Evolutionary conservation across 106 monocot genomes (phyloP).

Genomic region (Amphibolis antarctica): DNA sequence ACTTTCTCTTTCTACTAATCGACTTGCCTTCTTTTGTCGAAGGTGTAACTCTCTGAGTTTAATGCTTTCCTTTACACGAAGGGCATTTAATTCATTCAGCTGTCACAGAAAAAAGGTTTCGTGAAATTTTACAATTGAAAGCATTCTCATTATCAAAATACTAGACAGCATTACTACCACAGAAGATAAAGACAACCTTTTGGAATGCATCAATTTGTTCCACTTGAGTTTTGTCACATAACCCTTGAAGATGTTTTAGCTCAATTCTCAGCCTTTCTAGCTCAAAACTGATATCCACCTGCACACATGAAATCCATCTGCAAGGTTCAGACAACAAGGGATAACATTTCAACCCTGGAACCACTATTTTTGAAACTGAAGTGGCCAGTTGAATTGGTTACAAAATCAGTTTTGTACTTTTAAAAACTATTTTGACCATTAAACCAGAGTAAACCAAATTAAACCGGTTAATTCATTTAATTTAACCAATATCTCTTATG

Average conservation of each 20-base stretch:
- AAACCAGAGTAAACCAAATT: too few relatives aligned
- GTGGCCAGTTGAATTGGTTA: too few relatives aligned
- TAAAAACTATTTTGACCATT: too few relatives aligned
- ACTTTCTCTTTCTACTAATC: conserved; percentile 27
- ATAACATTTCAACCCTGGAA: too few relatives aligned
- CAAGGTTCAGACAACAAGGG: too few relatives aligned
- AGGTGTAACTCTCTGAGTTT: conserved; percentile 31
- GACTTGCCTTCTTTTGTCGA: conserved; percentile 27
- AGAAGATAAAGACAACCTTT: conserved; percentile 1
- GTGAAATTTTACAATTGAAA: neutral
- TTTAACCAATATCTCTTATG: too few relatives aligned
- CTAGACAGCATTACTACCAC: neutral
- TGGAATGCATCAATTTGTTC: conserved; percentile 4
- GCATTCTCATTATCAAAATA: neutral
- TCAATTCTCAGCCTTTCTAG: conserved; percentile 17
- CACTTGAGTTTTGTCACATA: conserved; percentile 10
- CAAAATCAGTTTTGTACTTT: too few relatives aligned
- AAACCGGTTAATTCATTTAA: too few relatives aligned
- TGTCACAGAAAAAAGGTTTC: neutral
- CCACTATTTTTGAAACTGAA: too few relatives aligned
- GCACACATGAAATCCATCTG: neutral
- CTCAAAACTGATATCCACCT: conserved; percentile 15
- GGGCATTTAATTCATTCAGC: conserved; percentile 32
- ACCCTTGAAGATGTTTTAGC: conserved; percentile 8
- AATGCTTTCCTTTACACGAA: conserved; percentile 26